These are phyloP conservation scores for Huntiella decipiens DNA, from an alignment of 2,329 filamentous ascomycete species.

Conservation along the genomic window DNA sequence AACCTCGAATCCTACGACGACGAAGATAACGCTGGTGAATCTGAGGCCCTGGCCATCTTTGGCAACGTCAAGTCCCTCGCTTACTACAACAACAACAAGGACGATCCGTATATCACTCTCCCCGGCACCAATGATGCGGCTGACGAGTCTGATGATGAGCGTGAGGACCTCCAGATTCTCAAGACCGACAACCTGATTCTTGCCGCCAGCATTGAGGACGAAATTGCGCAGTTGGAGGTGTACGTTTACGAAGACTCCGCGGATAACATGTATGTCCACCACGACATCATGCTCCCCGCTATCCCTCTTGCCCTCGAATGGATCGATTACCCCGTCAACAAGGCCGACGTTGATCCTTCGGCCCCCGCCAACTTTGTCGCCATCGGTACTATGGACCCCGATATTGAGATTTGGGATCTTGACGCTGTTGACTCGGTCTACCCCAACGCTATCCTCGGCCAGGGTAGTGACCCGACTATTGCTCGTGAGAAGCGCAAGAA, in stretches of 20 bases:
- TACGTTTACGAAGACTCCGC: conserved; percentile 92
- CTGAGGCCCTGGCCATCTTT: conserved; percentile 74
- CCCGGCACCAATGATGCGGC: conserved; percentile 42
- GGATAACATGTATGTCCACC: conserved; percentile 96
- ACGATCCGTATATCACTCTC: conserved; percentile 92
- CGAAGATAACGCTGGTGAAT: conserved; percentile 24
- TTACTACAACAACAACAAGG: conserved; percentile 85
- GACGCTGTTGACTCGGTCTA: conserved; percentile 97
- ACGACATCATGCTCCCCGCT: conserved; percentile 97
- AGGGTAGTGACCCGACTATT: conserved; percentile 36
- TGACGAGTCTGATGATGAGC: conserved; percentile 61
- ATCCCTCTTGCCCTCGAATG: conserved; percentile 93
- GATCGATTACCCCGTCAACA: conserved; percentile 79
- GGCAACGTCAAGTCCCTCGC: conserved; percentile 84
- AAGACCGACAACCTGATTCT: conserved; percentile 84
- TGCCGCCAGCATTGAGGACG: conserved; percentile 87
- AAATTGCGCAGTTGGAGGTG: conserved; percentile 87
- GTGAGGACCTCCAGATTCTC: conserved; percentile 83
- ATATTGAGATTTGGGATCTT: conserved; percentile 96
- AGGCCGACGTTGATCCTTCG: conserved; percentile 40
- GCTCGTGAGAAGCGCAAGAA: conserved; percentile 61
- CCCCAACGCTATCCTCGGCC: conserved; percentile 84
- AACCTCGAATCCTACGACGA: conserved; percentile 91
- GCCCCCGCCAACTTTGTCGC: conserved; percentile 78
- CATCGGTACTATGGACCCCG: conserved; percentile 90